Base-by-base conservation (phyloP, 108 stramenopile genomes). In the Fistulifera solaris region DNA sequence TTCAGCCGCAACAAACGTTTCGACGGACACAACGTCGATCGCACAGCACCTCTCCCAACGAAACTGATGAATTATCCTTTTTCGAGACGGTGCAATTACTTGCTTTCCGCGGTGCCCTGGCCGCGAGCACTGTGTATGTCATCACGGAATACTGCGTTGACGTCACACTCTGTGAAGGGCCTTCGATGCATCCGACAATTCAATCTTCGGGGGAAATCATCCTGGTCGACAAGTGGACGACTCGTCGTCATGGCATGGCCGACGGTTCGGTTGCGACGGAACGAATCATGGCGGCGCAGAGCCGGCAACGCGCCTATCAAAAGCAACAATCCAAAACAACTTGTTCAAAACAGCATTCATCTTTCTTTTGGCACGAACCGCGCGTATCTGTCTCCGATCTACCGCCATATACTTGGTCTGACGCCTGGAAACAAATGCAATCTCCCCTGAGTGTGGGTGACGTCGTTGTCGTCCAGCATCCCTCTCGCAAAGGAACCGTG, bases 151-250 rank as follows among this genome's bases (percentile, higher is more conserved):
- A 85, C 58, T 87, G 82, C 17, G 52, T 83, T n/a, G 73, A 73
- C 18, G 67, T 83, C 54, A 75, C 79, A 10, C 58, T 81, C 27
- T 89, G 87, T 49, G 92, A 89, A 78, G 95, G 95, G 5, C 93
- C 93, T 8, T 80, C 77, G 51, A 96, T 96, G 95, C 58, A 84
- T 41, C 95, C 95, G 15, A 94, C 95, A 10, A 84, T 96, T 44
- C 67, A 61, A 25, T 51, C 63, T 14, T 43, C 42, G 4, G 85
- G 83, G 12, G 87, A 89, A 42, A 81, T 93, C 28, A 65, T 94
- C 1, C 56, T 94, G 51, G 66, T 91, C 59, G 93, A 96, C 41
- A 73, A 76, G 40, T 68, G 80, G 45, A 80, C 84, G 40, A 80
- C 82, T 53, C 66, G 71, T 28, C 42, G 67, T 21, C 80, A 66